Evolutionary conservation across 371 early-diverging fungal genomes (phyloP).

Genomic region (Rhizopus delemar): DNA sequence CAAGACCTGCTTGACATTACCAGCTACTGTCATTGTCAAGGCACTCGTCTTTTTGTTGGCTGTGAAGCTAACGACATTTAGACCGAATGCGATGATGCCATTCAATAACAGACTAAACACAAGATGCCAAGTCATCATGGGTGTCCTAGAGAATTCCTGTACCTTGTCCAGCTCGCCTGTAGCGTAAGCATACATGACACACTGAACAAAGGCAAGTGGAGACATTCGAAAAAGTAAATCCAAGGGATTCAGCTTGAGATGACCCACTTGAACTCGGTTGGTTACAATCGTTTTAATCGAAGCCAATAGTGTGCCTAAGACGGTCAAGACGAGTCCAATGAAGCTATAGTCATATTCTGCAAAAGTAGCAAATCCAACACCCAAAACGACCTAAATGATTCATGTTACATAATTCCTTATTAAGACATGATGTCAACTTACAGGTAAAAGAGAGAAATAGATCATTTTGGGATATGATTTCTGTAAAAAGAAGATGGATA

Average conservation of each 20-base stretch:
- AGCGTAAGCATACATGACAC: conserved; percentile 62
- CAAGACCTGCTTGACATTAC: conserved; percentile 84
- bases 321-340: conserved; percentile 73
- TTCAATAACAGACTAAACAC: conserved; percentile 67
- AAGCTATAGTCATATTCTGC: conserved; percentile 81
- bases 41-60: conserved; percentile 85
- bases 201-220: conserved; percentile 79
- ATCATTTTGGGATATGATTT: conserved; percentile 62
- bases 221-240: conserved; percentile 84
- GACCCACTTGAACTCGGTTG: conserved; percentile 77
- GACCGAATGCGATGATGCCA: conserved; percentile 80
- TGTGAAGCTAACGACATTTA: conserved; percentile 81
- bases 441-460: conserved; percentile 66
- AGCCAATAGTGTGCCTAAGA: conserved; percentile 79
- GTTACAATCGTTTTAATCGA: conserved; percentile 86
- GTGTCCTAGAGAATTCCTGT: conserved; percentile 46
- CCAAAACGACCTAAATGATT: conserved; percentile 61
- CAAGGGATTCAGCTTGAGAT: conserved; percentile 76
- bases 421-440: conserved; percentile 22
- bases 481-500: conserved; percentile 60
- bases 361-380: conserved; percentile 81
- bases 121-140: conserved; percentile 42
- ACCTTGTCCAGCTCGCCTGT: conserved; percentile 71
- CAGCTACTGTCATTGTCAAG: conserved; percentile 87
- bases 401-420: not conserved